These are phyloP conservation scores for Lodderomyces metapsilosis DNA, from an alignment of 1,139 yeast genomes.

Conservation along the genomic window DNA sequence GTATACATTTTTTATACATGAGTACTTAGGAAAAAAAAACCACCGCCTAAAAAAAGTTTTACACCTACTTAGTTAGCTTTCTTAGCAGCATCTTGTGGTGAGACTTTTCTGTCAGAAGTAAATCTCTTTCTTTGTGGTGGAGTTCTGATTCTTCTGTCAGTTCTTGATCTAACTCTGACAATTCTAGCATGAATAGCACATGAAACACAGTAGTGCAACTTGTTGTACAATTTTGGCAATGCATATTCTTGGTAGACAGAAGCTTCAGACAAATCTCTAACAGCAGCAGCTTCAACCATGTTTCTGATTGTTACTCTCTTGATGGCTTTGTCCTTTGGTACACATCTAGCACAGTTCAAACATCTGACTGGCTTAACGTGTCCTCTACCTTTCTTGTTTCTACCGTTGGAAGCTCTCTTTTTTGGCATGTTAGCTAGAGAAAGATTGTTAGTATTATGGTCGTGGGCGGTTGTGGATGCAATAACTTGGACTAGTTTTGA, in stretches of 20 bases:
- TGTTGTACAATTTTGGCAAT: slow-evolving; percentile 98
- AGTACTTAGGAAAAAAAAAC: background rate
- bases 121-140: slow-evolving; percentile 99
- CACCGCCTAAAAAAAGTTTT: too few relatives aligned
- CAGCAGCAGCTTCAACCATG: slow-evolving; percentile 99
- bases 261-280: slow-evolving; percentile 99
- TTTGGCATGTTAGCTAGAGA: slow-evolving; percentile 75
- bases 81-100: slow-evolving; percentile 98
- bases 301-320: slow-evolving; percentile 99
- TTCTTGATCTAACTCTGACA: slow-evolving; percentile 99
- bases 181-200: slow-evolving; percentile 99
- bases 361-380: slow-evolving; percentile 99
- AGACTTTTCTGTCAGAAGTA: slow-evolving; percentile 94
- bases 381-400: slow-evolving; percentile 99
- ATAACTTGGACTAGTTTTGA: background rate
- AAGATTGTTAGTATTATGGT: slow-evolving; percentile 22
- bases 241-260: slow-evolving; percentile 99
- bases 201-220: slow-evolving; percentile 99
- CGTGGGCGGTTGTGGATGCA: background rate
- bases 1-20: background rate
- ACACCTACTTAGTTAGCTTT: slow-evolving; percentile 47
- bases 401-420: slow-evolving; percentile 99
- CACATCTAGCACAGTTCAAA: slow-evolving; percentile 99
- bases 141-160: slow-evolving; percentile 97
- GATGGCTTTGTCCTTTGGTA: slow-evolving; percentile 99